Conservation (phyloP, 495 filamentous ascomycete genomes). For the Apiosordaria backusii region DNA sequence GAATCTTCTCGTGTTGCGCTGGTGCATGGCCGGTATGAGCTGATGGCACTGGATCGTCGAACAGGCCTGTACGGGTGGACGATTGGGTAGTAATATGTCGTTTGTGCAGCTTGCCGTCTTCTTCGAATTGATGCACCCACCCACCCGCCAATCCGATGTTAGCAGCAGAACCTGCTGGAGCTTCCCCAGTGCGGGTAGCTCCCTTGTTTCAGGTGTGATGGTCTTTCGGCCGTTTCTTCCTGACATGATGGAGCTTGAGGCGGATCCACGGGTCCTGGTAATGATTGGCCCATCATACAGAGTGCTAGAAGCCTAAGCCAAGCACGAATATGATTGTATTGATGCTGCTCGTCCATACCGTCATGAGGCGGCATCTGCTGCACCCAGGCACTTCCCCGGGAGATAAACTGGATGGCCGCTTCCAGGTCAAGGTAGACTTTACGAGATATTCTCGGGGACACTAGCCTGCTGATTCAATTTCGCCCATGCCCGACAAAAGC, state of each 20-base stretch:
- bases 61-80: slow-evolving; percentile 17
- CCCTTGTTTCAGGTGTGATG: slow-evolving; percentile 35
- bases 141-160: slow-evolving; percentile 31
- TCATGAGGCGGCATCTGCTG: slow-evolving; percentile 1
- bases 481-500: not conserved
- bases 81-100: slow-evolving; percentile 27
- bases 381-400: slow-evolving; percentile 9
- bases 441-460: slow-evolving; percentile 5
- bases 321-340: not conserved
- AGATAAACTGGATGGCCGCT: slow-evolving; percentile 5
- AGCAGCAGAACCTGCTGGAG: slow-evolving; percentile 16
- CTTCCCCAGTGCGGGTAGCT: slow-evolving; percentile 18
- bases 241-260: slow-evolving; percentile 11
- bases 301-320: slow-evolving; percentile 8
- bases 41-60: slow-evolving; percentile 21
- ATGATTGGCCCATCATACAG: slow-evolving; percentile 24
- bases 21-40: slow-evolving; percentile 30
- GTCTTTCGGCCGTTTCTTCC: slow-evolving; percentile 37
- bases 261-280: not conserved
- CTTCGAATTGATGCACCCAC: slow-evolving; percentile 29
- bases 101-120: slow-evolving; percentile 40
- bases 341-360: slow-evolving; percentile 7
- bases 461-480: not conserved
- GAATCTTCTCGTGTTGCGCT: slow-evolving; percentile 28
- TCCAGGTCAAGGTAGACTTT: slow-evolving; percentile 7